phyloP scores from a whole-genome alignment of 225 moss, liverwort and hornwort genomes.

The Sphagnum tenellum region DNA sequence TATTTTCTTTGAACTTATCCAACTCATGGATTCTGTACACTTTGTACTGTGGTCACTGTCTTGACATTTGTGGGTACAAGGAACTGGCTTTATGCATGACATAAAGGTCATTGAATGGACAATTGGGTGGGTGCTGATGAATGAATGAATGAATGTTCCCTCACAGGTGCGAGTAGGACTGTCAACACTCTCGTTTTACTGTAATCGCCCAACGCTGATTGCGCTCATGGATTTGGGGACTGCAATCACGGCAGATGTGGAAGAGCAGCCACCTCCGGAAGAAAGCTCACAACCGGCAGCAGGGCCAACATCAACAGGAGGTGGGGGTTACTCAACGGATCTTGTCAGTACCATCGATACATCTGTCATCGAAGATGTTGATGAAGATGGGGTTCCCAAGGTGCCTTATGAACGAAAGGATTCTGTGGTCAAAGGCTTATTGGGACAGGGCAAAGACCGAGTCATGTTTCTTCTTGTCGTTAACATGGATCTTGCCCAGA shows the following conservation, averaged over 20 bases:
- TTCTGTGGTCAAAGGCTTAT: constrained; percentile 69
- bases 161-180: constrained; percentile 69
- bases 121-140: too few species aligned
- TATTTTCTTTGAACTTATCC: constrained; percentile 4
- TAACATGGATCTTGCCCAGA: constrained; percentile 76
- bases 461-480: constrained; percentile 62
- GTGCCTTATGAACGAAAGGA: constrained; percentile 38
- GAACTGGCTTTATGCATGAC: too few species aligned
- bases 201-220: constrained; percentile 78
- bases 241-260: constrained; percentile 70
- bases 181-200: constrained; percentile 80
- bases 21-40: too few species aligned
- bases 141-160: background rate
- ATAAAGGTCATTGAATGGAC: too few species aligned
- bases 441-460: constrained; percentile 81
- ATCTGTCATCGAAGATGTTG: constrained; percentile 45
- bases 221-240: constrained; percentile 70
- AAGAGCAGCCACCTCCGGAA: constrained; percentile 1
- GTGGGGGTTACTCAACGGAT: constrained; percentile 18
- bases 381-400: constrained; percentile 40
- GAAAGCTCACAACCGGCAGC: too few species aligned
- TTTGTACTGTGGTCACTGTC: too few species aligned
- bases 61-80: too few species aligned
- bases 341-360: constrained; percentile 69
- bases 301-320: too few species aligned